These are phyloP conservation scores for Agapanthus africanus DNA, from an alignment of 106 monocot genomes.

Conservation along the genomic window DNA sequence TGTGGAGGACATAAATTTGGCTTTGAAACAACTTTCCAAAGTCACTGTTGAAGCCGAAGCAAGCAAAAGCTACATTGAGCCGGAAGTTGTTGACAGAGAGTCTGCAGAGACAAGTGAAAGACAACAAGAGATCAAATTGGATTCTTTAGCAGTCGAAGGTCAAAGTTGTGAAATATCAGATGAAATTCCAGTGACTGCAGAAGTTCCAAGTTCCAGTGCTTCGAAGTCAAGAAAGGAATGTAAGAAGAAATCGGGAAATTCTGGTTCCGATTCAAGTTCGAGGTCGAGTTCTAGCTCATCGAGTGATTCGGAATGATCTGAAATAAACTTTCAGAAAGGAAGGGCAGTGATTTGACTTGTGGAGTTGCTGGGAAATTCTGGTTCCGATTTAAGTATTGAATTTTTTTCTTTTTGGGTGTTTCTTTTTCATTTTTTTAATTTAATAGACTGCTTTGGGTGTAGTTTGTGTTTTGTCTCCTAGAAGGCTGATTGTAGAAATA, in stretches of 20 bases:
- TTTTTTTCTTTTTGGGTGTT: no score
- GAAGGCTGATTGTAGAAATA: no score
- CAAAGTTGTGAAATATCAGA: slow-evolving; percentile 3
- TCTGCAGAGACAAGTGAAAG: slow-evolving; percentile 9
- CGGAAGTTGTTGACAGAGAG: slow-evolving; percentile 14
- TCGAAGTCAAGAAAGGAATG: background rate
- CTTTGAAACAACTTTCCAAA: slow-evolving; percentile 26
- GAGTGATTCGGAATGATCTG: slow-evolving; percentile 13
- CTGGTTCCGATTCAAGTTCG: slow-evolving; percentile 18
- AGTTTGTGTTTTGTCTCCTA: no score
- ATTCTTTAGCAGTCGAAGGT: no score
- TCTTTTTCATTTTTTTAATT: no score
- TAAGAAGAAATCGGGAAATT: slow-evolving; percentile 10
- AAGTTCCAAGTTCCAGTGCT: background rate
- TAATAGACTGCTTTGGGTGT: no score
- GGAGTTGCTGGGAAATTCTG: background rate
- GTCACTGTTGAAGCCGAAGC: no score
- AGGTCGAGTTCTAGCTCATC: slow-evolving; percentile 8
- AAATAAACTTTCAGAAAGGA: background rate
- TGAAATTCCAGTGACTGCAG: background rate
- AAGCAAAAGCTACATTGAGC: background rate
- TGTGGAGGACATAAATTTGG: slow-evolving; percentile 26
- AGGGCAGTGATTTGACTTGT: background rate
- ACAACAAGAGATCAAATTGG: no score
- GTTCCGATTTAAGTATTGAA: no score